Conservation (phyloP, 2,329 filamentous ascomycete genomes). For the Neofusicoccum ribis region DNA sequence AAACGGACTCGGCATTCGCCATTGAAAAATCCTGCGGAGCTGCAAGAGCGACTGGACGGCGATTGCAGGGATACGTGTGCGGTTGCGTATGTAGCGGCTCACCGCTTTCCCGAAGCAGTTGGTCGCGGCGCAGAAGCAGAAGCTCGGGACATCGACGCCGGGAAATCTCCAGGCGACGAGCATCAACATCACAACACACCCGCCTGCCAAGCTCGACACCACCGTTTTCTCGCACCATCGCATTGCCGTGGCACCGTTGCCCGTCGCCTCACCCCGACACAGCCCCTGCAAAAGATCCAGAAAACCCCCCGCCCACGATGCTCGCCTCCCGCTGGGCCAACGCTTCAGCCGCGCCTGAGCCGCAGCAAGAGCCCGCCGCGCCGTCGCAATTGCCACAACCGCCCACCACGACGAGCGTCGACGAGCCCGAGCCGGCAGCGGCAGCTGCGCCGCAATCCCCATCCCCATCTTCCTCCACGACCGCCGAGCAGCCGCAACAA, state of each 20-base stretch:
- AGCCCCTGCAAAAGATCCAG: too few species aligned
- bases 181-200: slow-evolving; percentile 6
- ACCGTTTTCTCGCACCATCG: background rate
- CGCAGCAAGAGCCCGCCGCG: slow-evolving; percentile 6
- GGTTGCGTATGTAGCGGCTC: background rate
- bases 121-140: background rate
- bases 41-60: too few species aligned
- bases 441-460: background rate
- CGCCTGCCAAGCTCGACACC: background rate
- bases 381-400: background rate
- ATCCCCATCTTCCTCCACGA: too few species aligned
- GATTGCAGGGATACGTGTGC: background rate
- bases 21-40: too few species aligned
- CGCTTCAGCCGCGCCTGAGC: background rate
- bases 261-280: background rate
- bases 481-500: too few species aligned
- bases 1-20: background rate
- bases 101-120: background rate
- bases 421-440: background rate
- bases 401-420: background rate
- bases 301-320: background rate
- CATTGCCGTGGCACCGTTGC: background rate
- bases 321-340: slow-evolving; percentile 19
- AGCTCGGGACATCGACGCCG: slow-evolving; percentile 2
- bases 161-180: background rate